Evolutionary conservation across 2,329 filamentous ascomycete genomes (phyloP), one percentile per base, ranked within the genome.

Genomic region (Phaeoacremonium minimum): DNA sequence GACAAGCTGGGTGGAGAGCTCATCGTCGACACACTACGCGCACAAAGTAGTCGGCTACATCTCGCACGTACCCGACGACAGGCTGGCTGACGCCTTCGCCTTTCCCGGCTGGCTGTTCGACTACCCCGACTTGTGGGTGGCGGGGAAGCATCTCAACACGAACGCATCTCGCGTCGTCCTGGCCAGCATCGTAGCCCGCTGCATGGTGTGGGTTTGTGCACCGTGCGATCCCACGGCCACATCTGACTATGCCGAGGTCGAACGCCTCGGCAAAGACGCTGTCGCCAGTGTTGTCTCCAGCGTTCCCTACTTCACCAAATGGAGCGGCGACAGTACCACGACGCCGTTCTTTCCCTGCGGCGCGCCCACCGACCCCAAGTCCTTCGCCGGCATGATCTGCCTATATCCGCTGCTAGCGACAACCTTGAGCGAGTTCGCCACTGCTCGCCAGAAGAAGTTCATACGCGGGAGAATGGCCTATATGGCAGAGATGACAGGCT

Each of bases 281-380:
- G 45, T 50, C 1, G 36, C 37, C 4, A 45, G 45, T 12, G 43
- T 51, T n/a, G 40, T 51, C 11, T 38, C 46, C 3, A 46, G 44
- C 28, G 44, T 43, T 6, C 48, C 48, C 1, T 51, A 51, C 15
- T 51, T 51, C 19, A 43, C 46, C 11, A 42, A 37, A 4, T 51
- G 48, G 48, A 44, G 38, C 1, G 48, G 48, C 3, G 48, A 51
- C 29, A 30, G 32, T 5, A 14, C 42, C 15, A 51, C 47, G 9
- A 49, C 45, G 15, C 46, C 48, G 3, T 42, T 43, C 22, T 51
- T 51, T 18, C 48, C 47, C 3, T 51, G 48, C 19, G 48, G 48
- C 3, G 48, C 47, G 4, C 39, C 48, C 8, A 47, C 49, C 22
- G 49, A 32, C 18, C 48, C 48, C 15, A 51, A 51, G 26, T 47